Base-by-base conservation (phyloP, 257 asterid genomes). In the Mentha longifolia region DNA sequence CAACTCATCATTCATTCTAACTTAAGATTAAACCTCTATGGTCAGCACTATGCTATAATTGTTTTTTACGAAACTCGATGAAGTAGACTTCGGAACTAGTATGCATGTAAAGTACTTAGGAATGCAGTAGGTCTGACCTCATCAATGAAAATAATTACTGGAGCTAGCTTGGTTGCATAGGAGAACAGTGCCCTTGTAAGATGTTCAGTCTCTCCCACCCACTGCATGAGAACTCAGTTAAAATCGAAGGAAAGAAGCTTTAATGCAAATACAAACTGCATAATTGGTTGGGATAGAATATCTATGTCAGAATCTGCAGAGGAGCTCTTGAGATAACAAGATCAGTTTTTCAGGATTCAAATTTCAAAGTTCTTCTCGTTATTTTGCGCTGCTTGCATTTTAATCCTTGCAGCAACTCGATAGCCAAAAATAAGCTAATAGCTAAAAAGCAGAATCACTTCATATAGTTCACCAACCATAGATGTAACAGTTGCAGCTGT, bases 391-490 rank as follows among this genome's bases (percentile, higher is more conserved):
- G 28, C 28, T 25, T 25, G 28, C 28, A 25, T 25, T 25, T 25
- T 25, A 1, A 25, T 25, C 28, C 28, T 25, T 25, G 28, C 28
- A 25, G 28, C 28, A 25, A 2, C 28, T 25, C 28, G 28, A 25
- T 25, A 25, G 28, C 28, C 28, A 2, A 25, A 25, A 25, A 25
- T 25, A 33, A 3, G 37, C 7, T 33, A 33, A 33, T 33, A 3
- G 37, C 37, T 33, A 33, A 33, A 33, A 33, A 33, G 37, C 37
- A 3, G 37, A 6, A 33, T 33, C 37, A 33, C 85, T 86, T 2
- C 7, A 33, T 3, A 33, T 79, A 83, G 20, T 37, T 91, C 96
- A 39, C 92, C 91, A 11, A 91, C 86, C 77, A n/a, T n/a, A n/a
- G n/a, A n/a, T n/a, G n/a, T n/a, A n/a, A n/a, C n/a, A n/a, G n/a